These are phyloP conservation scores for Lactarius akahatsu DNA, from an alignment of 768 basidiomycete species.

Conservation along the genomic window DNA sequence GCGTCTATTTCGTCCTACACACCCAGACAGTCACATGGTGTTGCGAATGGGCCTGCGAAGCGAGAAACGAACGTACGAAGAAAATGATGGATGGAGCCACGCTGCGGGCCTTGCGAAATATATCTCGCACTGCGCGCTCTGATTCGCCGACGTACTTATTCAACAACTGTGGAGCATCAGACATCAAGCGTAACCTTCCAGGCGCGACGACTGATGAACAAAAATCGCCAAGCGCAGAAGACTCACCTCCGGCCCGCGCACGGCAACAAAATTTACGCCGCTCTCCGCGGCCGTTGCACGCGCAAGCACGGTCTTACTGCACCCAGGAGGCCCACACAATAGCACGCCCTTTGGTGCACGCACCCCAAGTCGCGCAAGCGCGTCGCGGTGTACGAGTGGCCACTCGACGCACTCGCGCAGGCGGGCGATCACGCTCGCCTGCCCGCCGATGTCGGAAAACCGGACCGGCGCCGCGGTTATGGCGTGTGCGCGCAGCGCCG, in stretches of 20 bases:
- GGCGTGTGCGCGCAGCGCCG: slow-evolving; percentile 92
- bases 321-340: slow-evolving; percentile 95
- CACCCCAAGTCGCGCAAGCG: slow-evolving; percentile 85
- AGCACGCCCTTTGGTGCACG: slow-evolving; percentile 86
- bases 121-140: slow-evolving; percentile 90
- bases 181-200: not conserved
- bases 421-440: slow-evolving; percentile 75
- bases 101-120: slow-evolving; percentile 92
- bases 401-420: slow-evolving; percentile 92
- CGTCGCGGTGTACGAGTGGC: slow-evolving; percentile 85
- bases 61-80: slow-evolving; percentile 60
- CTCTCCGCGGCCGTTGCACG: slow-evolving; percentile 92
- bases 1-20: slow-evolving; percentile 95
- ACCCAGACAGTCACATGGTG: not conserved
- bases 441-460: slow-evolving; percentile 91
- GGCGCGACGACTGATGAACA: not conserved
- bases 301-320: slow-evolving; percentile 92
- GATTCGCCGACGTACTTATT: slow-evolving; percentile 99
- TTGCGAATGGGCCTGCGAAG: not conserved
- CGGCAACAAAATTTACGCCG: slow-evolving; percentile 93
- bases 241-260: slow-evolving; percentile 92
- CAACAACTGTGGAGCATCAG: slow-evolving; percentile 56
- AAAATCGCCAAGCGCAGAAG: no score
- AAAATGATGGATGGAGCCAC: slow-evolving; percentile 96
- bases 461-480: slow-evolving; percentile 79